A percentile compares a stretch with the other conserved stretches of the same genome.
Evolutionary conservation across 352 stramenopile species (phyloP).

Genomic region (Elongisporangium undulatum): DNA sequence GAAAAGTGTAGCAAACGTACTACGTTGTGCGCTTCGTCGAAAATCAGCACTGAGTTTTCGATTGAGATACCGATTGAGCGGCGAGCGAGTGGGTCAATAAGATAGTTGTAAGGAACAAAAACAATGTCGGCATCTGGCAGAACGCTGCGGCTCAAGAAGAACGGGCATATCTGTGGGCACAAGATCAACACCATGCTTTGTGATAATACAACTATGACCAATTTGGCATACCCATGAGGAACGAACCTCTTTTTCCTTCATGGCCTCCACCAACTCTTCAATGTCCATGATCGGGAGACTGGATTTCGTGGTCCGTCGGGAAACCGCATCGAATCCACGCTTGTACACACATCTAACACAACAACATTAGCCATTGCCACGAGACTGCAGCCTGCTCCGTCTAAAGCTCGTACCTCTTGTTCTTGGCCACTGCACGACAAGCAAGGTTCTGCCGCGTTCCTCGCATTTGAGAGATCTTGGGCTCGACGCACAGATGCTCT

Average conservation of each 20-base stretch:
- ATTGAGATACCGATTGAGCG: conserved; percentile 94
- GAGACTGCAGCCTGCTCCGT: neutral
- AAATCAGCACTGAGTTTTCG: conserved; percentile 96
- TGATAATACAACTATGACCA: neutral
- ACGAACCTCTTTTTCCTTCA: conserved; percentile 70
- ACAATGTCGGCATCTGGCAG: conserved; percentile 94
- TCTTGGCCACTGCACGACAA: conserved; percentile 82
- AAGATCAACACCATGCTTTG: neutral
- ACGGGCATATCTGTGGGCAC: conserved; percentile 91
- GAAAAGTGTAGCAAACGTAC: conserved; percentile 42
- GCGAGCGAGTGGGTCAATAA: conserved; percentile 93
- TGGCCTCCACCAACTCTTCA: conserved; percentile 94
- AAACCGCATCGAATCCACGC: conserved; percentile 63
- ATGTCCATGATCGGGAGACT: conserved; percentile 95
- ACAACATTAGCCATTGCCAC: neutral
- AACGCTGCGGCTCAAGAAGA: conserved; percentile 93
- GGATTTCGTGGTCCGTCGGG: conserved; percentile 40
- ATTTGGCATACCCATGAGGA: conserved; percentile 1
- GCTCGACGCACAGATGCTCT: conserved; percentile 97
- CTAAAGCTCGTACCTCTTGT: conserved; percentile 70
- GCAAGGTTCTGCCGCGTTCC: conserved; percentile 86
- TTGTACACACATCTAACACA: conserved; percentile 66
- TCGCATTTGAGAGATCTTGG: conserved; percentile 86
- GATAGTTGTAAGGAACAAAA: conserved; percentile 99
- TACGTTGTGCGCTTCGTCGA: conserved; percentile 99